Conservation (phyloP, 2,329 filamentous ascomycete species). For the Endoconidiophora laricicola region DNA sequence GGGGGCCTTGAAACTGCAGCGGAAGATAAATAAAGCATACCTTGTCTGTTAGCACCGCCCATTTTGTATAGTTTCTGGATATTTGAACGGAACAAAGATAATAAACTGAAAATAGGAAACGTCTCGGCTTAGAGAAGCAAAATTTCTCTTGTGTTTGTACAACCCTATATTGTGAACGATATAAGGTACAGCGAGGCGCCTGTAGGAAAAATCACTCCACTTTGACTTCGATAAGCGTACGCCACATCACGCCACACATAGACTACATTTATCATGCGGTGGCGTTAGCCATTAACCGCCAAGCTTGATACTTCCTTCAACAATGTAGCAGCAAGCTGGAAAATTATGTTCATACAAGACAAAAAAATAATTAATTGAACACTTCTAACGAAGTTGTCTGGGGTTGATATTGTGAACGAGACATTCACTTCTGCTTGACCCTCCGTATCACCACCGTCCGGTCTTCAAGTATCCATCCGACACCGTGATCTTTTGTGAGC, state of each 20-base stretch:
- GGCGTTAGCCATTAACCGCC: no score
- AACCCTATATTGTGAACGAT: background rate
- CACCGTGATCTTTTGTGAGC: constrained; percentile 48
- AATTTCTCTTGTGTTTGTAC: constrained; percentile 2
- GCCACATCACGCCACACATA: no score
- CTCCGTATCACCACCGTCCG: constrained; percentile 59
- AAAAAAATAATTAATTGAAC: no score
- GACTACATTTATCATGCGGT: no score
- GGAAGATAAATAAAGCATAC: constrained; percentile 23
- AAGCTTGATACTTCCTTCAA: no score
- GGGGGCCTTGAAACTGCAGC: background rate
- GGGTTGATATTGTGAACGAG: background rate
- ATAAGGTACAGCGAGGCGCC: no score
- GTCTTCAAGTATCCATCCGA: constrained; percentile 72
- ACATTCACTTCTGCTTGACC: constrained; percentile 22
- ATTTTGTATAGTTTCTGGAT: constrained; percentile 26
- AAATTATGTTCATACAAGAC: no score
- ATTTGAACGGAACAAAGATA: background rate
- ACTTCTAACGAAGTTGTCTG: no score
- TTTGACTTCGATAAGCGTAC: no score
- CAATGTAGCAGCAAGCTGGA: no score
- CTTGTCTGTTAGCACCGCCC: constrained; percentile 52
- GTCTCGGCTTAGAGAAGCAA: background rate
- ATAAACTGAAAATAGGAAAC: constrained; percentile 2
- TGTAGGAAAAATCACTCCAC: no score